Evolutionary conservation across 2,329 filamentous ascomycete genomes (phyloP).

Genomic region (Penicillium sp.): DNA sequence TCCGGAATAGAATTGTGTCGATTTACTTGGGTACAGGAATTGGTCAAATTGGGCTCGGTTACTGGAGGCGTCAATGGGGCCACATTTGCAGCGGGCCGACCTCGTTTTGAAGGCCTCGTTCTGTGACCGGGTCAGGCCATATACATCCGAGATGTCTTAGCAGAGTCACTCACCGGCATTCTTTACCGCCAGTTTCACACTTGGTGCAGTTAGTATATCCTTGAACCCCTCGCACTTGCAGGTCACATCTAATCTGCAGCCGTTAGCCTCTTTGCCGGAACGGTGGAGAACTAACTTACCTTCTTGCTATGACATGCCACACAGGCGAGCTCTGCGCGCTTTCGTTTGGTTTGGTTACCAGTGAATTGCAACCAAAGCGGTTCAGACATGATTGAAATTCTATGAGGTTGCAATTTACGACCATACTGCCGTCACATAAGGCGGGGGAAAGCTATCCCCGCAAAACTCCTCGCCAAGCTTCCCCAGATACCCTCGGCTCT

Average conservation of each 20-base stretch:
- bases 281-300: background rate
- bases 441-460: background rate
- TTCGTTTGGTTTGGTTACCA: constrained; percentile 12
- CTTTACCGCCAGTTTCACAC: constrained; percentile 10
- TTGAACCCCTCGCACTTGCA: constrained; percentile 9
- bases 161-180: constrained; percentile 8
- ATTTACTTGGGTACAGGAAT: background rate
- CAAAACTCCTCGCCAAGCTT: background rate
- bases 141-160: background rate
- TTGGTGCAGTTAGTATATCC: constrained; percentile 11
- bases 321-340: constrained; percentile 12
- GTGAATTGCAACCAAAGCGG: constrained; percentile 11
- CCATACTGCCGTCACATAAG: background rate
- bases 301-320: constrained; percentile 14
- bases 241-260: constrained; percentile 12
- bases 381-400: constrained; percentile 11
- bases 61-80: constrained; percentile 5
- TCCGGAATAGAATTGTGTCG: background rate
- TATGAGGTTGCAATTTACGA: background rate
- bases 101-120: constrained; percentile 9
- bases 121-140: background rate
- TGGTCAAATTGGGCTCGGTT: background rate
- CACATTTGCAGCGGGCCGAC: background rate
- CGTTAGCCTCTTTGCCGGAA: background rate
- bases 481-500: background rate